phyloP scores from a whole-genome alignment of 1,284 basidiomycete genomes.

The Marasmius fiardii region DNA sequence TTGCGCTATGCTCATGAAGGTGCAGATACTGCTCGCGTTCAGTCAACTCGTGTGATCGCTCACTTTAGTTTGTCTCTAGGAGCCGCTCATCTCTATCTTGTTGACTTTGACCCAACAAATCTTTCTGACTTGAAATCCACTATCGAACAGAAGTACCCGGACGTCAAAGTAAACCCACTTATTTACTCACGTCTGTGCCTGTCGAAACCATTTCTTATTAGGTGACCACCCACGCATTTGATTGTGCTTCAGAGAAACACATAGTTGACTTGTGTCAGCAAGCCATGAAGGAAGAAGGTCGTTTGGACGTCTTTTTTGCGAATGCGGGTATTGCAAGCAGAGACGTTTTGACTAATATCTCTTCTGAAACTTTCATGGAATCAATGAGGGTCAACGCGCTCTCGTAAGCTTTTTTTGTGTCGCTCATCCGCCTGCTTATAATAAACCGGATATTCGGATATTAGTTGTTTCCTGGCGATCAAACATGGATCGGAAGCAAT shows the following conservation, averaged over 20 bases:
- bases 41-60: slow-evolving; percentile 1
- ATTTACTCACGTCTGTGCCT: slow-evolving; percentile 4
- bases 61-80: slow-evolving; percentile 41
- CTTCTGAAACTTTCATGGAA: slow-evolving; percentile 69
- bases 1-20: slow-evolving; percentile 82
- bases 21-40: slow-evolving; percentile 21
- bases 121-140: slow-evolving; percentile 69
- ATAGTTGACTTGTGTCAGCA: slow-evolving; percentile 70
- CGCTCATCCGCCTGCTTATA: neutral
- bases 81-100: slow-evolving; percentile 79
- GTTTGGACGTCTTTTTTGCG: slow-evolving; percentile 91
- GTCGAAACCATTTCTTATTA: slow-evolving; percentile 27
- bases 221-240: slow-evolving; percentile 73
- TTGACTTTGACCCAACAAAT: slow-evolving; percentile 75
- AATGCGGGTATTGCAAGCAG: slow-evolving; percentile 55
- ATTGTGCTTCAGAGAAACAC: slow-evolving; percentile 79
- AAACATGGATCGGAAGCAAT: slow-evolving; percentile 86
- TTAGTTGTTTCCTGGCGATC: slow-evolving; percentile 85
- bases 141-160: slow-evolving; percentile 68
- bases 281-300: slow-evolving; percentile 77
- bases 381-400: slow-evolving; percentile 80
- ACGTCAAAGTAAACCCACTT: slow-evolving; percentile 62
- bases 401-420: slow-evolving; percentile 50
- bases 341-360: slow-evolving; percentile 47
- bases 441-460: neutral